These are phyloP conservation scores for Amanita rubescens DNA, from an alignment of 768 basidiomycete genomes.

Conservation along the genomic window DNA sequence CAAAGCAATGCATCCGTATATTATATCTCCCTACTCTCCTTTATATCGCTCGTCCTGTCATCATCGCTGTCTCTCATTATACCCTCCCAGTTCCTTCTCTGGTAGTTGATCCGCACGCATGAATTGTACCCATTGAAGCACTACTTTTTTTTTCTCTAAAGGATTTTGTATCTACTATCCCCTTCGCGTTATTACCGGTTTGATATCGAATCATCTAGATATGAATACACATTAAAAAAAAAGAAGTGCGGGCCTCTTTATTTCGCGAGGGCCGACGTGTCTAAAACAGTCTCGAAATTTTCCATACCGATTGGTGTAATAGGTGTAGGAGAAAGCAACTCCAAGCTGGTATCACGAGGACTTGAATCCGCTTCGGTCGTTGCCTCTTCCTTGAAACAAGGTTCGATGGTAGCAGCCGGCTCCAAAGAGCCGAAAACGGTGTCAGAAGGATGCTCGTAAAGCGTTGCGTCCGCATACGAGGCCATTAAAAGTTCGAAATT, in stretches of 20 bases:
- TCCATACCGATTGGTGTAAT: conserved; percentile 5
- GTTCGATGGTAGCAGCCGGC: neutral
- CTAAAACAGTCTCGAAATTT: neutral
- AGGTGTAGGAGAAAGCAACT: conserved; percentile 4
- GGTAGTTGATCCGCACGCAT: conserved; percentile 2
- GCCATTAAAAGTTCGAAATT: conserved; percentile 1
- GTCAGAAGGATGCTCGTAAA: neutral
- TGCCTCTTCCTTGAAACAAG: neutral
- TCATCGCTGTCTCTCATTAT: conserved; percentile 4
- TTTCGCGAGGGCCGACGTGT: neutral
- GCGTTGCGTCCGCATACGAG: neutral
- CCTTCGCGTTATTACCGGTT: neutral
- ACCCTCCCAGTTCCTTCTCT: conserved; percentile 3
- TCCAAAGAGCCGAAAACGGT: neutral
- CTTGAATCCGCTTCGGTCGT: neutral
- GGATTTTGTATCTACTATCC: conserved; percentile 1
- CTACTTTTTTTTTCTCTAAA: neutral
- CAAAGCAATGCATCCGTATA: conserved; percentile 3
- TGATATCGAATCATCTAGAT: conserved; percentile 2
- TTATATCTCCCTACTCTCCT: neutral
- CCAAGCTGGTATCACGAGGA: neutral
- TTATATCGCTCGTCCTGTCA: conserved; percentile 2
- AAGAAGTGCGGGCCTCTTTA: neutral
- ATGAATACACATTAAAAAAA: neutral
- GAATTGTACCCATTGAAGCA: conserved; percentile 8